phyloP scores from a whole-genome alignment of 23 red algal species.

The Gracilaria vermiculophylla region DNA sequence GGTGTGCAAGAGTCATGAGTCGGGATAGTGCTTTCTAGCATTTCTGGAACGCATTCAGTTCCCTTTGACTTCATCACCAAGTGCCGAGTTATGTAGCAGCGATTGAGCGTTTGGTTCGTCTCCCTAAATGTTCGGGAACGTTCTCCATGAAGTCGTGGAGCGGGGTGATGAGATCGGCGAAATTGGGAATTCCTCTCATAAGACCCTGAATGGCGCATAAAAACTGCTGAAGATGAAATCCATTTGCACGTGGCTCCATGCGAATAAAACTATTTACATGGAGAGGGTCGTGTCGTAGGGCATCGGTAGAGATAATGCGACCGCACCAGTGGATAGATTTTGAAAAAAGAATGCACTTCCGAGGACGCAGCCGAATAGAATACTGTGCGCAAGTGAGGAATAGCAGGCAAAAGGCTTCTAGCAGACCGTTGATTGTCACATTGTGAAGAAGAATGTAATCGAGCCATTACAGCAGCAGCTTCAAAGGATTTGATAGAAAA shows the following conservation, averaged over 20 bases:
- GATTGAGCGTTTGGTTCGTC: background rate
- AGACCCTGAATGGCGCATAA: background rate
- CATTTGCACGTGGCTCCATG: conserved; percentile 18
- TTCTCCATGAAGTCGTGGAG: conserved; percentile 21
- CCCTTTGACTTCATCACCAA: background rate
- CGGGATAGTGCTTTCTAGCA: background rate
- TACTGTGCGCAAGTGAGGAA: background rate
- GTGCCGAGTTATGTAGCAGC: background rate
- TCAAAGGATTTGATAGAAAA: background rate
- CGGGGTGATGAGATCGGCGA: background rate
- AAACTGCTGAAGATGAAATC: conserved; percentile 25
- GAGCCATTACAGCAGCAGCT: background rate
- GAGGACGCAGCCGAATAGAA: background rate
- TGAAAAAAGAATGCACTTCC: conserved; percentile 17
- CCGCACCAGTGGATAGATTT: background rate
- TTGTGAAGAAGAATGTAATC: conserved; percentile 3
- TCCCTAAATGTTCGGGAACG: background rate
- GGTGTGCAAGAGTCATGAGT: background rate
- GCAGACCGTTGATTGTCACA: background rate
- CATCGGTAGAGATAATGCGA: background rate
- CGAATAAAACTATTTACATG: background rate
- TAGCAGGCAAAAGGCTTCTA: background rate
- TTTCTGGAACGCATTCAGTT: background rate
- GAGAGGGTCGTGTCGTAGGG: background rate
- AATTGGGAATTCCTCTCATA: background rate